Conservation (phyloP, 176 grass and related monocot genomes). For the Juncus inflexus region DNA sequence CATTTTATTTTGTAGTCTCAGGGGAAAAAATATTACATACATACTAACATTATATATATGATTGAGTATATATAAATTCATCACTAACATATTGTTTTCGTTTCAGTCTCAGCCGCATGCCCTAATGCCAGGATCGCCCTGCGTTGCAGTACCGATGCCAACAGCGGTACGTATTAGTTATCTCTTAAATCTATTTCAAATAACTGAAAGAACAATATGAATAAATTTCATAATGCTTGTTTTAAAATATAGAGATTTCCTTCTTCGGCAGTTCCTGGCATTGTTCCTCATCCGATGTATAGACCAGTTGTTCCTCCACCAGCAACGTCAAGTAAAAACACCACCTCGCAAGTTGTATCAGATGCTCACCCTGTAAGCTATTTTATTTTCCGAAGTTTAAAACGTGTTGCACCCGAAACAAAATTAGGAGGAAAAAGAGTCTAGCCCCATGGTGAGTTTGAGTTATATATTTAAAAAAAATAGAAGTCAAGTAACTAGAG, state of each 20-base stretch:
- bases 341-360: conserved; percentile 34
- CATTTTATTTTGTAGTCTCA: no score
- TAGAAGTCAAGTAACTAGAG: no score
- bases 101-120: conserved; percentile 29
- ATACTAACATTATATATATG: no score
- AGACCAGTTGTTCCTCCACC: conserved; percentile 16
- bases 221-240: background rate
- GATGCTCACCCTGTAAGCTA: conserved; percentile 56
- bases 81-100: background rate
- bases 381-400: background rate
- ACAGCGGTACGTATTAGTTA: conserved; percentile 34
- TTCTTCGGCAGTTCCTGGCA: conserved; percentile 32
- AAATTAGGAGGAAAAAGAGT: no score
- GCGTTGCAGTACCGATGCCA: conserved; percentile 49
- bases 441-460: no score
- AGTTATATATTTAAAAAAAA: no score
- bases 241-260: conserved; percentile 50
- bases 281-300: conserved; percentile 43
- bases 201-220: background rate
- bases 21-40: no score
- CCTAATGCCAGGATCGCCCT: conserved; percentile 42
- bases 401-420: no score
- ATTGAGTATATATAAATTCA: no score
- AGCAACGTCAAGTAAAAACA: conserved; percentile 22
- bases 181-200: background rate